Conservation (phyloP, 495 filamentous ascomycete genomes). For the Neurospora sp. region DNA sequence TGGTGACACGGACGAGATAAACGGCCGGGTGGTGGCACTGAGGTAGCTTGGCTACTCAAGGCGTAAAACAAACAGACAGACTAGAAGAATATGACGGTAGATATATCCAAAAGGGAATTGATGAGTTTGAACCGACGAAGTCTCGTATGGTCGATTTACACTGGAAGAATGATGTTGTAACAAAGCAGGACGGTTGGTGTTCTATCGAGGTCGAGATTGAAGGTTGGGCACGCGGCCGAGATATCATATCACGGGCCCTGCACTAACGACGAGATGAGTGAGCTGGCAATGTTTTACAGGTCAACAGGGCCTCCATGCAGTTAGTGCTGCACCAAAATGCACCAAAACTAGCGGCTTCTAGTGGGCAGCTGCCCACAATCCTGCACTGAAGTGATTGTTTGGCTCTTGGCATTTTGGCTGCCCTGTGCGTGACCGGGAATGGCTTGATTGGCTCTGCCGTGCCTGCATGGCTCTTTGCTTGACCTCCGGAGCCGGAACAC, state of each 20-base stretch:
- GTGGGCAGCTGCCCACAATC: neutral
- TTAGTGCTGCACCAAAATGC: neutral
- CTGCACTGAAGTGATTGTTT: neutral
- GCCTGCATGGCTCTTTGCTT: neutral
- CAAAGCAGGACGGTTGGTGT: neutral
- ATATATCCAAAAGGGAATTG: neutral
- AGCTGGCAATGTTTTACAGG: neutral
- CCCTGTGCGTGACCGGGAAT: neutral
- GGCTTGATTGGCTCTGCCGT: neutral
- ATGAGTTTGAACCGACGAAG: neutral
- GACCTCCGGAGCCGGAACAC: neutral
- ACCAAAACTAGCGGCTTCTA: neutral
- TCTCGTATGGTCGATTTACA: neutral
- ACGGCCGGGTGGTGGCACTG: neutral
- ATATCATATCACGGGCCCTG: neutral
- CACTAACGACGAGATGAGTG: neutral
- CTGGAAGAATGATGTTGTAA: neutral
- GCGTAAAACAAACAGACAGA: neutral
- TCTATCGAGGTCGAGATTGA: neutral
- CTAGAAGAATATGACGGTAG: neutral
- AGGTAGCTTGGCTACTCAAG: neutral
- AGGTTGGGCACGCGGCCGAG: neutral
- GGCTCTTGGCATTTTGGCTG: neutral
- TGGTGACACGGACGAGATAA: neutral
- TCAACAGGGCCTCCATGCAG: neutral